These are phyloP conservation scores for Emmonsia crescens DNA, from an alignment of 2,329 filamentous ascomycete genomes.

Conservation along the genomic window DNA sequence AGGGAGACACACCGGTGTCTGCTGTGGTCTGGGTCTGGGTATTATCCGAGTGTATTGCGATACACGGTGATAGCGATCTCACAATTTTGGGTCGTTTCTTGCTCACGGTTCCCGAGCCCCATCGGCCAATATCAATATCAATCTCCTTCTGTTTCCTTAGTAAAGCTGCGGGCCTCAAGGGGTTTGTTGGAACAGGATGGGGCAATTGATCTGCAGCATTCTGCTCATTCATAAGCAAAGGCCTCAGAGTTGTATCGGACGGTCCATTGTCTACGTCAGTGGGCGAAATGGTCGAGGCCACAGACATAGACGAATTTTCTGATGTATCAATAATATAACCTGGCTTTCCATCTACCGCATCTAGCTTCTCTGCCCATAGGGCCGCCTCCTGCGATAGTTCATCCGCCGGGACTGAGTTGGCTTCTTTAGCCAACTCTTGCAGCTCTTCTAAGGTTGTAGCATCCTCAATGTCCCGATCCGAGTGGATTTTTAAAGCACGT, in stretches of 20 bases:
- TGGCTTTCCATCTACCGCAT: constrained; percentile 4
- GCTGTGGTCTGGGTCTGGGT: not conserved
- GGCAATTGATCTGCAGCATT: not conserved
- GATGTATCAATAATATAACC: constrained; percentile 13
- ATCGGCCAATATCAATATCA: not conserved
- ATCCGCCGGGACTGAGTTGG: constrained; percentile 36
- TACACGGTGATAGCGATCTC: not conserved
- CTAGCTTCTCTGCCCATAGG: constrained; percentile 6
- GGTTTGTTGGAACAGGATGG: not conserved
- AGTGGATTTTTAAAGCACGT: constrained; percentile 63
- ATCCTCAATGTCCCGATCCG: constrained; percentile 60
- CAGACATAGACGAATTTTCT: constrained; percentile 4
- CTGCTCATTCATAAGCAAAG: not conserved
- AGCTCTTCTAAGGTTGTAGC: constrained; percentile 59
- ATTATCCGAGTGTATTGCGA: not conserved
- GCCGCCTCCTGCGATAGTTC: constrained; percentile 11
- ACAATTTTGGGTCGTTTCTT: not conserved
- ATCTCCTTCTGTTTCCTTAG: not conserved
- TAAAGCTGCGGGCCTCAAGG: not conserved
- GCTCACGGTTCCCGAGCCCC: not conserved
- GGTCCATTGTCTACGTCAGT: not conserved
- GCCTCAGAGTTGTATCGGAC: not conserved
- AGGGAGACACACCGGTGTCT: not conserved
- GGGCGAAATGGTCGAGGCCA: not conserved
- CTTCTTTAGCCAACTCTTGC: constrained; percentile 52